phyloP scores from a whole-genome alignment of 2,329 filamentous ascomycete species.

The Diplodia intermedia region DNA sequence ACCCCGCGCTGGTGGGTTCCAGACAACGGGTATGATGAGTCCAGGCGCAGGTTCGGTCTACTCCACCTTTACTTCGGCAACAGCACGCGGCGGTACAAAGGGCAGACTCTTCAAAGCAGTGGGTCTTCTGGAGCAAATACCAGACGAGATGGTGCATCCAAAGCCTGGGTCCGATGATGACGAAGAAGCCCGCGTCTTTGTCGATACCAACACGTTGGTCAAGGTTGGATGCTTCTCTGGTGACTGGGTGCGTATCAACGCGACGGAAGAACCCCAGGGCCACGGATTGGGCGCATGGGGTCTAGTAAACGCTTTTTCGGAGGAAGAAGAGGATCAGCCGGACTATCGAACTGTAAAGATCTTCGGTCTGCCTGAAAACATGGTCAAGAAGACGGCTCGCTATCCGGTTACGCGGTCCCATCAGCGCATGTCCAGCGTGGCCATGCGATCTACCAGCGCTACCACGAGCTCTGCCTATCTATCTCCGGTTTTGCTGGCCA shows the following conservation, averaged over 20 bases:
- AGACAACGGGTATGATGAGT: slow-evolving; percentile 76
- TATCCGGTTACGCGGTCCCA: slow-evolving; percentile 60
- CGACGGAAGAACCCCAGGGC: slow-evolving; percentile 73
- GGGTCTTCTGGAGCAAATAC: slow-evolving; percentile 73
- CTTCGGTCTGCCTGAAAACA: slow-evolving; percentile 82
- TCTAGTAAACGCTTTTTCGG: slow-evolving; percentile 67
- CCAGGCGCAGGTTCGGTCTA: slow-evolving; percentile 78
- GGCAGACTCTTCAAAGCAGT: slow-evolving; percentile 86
- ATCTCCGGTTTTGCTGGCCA: slow-evolving; percentile 86
- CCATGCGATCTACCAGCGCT: slow-evolving; percentile 35
- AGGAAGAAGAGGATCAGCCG: slow-evolving; percentile 61
- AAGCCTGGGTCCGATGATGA: slow-evolving; percentile 86
- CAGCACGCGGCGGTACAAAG: slow-evolving; percentile 73
- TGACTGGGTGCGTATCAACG: slow-evolving; percentile 91
- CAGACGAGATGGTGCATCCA: slow-evolving; percentile 81
- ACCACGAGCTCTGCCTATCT: slow-evolving; percentile 64
- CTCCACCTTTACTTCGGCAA: slow-evolving; percentile 85
- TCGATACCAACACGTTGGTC: slow-evolving; percentile 83
- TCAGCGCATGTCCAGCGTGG: slow-evolving; percentile 58
- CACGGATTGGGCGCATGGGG: slow-evolving; percentile 72
- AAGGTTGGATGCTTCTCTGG: slow-evolving; percentile 97
- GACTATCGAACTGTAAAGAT: slow-evolving; percentile 86
- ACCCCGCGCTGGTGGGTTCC: slow-evolving; percentile 74
- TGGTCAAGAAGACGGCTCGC: slow-evolving; percentile 60
- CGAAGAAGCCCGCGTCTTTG: slow-evolving; percentile 83